Conservation (phyloP, 345 rosid genomes). For the Limnanthes douglasii region DNA sequence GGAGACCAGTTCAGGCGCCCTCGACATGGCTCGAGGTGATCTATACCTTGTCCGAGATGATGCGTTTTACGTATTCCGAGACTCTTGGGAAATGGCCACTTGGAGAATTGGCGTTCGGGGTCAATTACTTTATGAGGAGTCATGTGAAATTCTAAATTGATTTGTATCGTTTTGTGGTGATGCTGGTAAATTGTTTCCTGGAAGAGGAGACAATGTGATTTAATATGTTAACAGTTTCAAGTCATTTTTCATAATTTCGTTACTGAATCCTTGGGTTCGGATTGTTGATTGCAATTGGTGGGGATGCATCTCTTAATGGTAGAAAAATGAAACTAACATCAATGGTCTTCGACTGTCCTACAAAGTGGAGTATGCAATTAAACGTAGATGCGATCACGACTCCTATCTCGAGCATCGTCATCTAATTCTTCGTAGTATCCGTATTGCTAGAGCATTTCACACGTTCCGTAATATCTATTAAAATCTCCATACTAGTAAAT, state of each 20-base stretch:
- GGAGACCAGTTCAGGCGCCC: constrained; percentile 87
- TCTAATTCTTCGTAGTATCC: no score
- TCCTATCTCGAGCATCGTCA: no score
- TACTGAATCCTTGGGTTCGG: background rate
- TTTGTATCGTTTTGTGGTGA: background rate
- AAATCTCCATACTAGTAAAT: no score
- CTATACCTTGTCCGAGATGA: constrained; percentile 70
- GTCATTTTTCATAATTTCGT: background rate
- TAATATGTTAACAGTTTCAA: background rate
- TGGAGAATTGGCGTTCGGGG: constrained; percentile 91
- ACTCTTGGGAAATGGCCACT: constrained; percentile 98
- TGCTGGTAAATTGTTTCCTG: background rate
- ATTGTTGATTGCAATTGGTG: no score
- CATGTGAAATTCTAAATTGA: constrained; percentile 29
- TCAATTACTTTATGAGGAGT: constrained; percentile 74
- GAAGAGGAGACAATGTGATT: constrained; percentile 2
- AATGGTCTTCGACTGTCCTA: no score
- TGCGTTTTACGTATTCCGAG: constrained; percentile 83
- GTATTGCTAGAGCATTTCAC: no score
- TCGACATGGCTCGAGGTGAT: constrained; percentile 91
- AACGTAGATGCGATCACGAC: no score
- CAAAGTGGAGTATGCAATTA: no score
- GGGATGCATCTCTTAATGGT: no score
- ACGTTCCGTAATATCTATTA: no score
- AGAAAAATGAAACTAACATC: no score